These are phyloP conservation scores for Botrytis medusae DNA, from an alignment of 2,329 filamentous ascomycete species.

Conservation along the genomic window DNA sequence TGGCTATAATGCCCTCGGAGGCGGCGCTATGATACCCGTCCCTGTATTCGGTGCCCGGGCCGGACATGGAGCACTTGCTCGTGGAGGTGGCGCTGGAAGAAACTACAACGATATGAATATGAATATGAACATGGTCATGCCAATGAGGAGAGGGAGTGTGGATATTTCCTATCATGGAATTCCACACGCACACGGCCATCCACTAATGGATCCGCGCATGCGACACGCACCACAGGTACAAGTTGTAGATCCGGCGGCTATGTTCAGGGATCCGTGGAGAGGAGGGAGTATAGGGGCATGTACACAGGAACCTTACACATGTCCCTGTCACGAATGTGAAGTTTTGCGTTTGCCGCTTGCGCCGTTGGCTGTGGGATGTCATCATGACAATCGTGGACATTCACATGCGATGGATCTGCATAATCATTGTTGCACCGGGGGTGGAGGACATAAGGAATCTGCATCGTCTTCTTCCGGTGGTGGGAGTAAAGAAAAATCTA, in stretches of 20 bases:
- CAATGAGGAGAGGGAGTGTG: background rate
- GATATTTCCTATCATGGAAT: slow-evolving; percentile 6
- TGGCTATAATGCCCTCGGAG: slow-evolving; percentile 2
- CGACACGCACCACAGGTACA: slow-evolving; percentile 6
- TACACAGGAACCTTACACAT: slow-evolving; percentile 9
- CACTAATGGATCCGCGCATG: slow-evolving; percentile 3
- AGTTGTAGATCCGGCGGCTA: background rate
- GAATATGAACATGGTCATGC: background rate
- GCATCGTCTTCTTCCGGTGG: background rate
- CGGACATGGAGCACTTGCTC: slow-evolving; percentile 10
- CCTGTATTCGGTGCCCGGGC: slow-evolving; percentile 3
- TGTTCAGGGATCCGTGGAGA: slow-evolving; percentile 10
- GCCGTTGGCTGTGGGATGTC: background rate
- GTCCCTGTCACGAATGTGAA: slow-evolving; percentile 4
- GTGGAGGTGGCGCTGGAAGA: slow-evolving; percentile 6
- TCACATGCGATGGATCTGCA: slow-evolving; percentile 7
- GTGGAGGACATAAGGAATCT: background rate
- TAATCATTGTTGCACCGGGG: slow-evolving; percentile 14
- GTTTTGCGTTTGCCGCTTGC: background rate
- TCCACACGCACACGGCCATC: background rate
- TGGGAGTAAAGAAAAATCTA: slow-evolving; percentile 5
- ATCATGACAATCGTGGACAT: slow-evolving; percentile 4
- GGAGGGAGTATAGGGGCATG: background rate
- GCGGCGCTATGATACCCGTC: background rate
- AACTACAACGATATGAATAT: slow-evolving; percentile 5